Base-by-base conservation (phyloP, 306 rosid genomes). In the Senna tora region DNA sequence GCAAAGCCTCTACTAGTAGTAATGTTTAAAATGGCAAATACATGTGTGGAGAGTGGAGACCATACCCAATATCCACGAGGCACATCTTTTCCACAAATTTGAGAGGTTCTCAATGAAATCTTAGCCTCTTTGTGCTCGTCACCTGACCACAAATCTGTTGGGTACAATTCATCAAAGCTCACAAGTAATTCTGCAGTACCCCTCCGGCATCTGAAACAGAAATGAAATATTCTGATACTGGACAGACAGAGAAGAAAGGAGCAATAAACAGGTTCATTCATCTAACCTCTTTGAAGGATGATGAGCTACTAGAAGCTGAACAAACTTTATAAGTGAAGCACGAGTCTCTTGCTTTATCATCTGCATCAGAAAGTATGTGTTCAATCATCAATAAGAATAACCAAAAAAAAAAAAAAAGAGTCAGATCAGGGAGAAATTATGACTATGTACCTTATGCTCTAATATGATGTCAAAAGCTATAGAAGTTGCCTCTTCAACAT, bases 61-160 rank as follows among this genome's bases (percentile, higher is more conserved):
- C 30, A 25, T 75, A 94, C 99, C 99, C 97, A 94, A 78, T 94
- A 94, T 69, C 99, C 99, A 30, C 93, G 97, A 80, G 99, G 99
- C 76, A 91, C 87, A 46, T 87, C 96, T 81, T 84, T 89, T 78
- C 99, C 96, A 59, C 99, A 94, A 74, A 94, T 86, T 81, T 89
- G 87, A 76, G 90, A 59, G 73, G 78, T 78, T 62, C 9, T 75
- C 70, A 75, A 55, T 36, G 81, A 69, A 62, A 65, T 88, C 58
- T 76, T 77, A 72, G 74, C 78, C 68, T 77, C 84, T 79, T 78
- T 86, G 79, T 70, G 82, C 67, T 79, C 82, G 52, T 54, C 66
- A 58, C 62, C 52, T 54, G 83, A 67, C 84, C 62, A 75, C 63
- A 20, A 66, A 63, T 87, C 89, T 74, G 80, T 64, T 7, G 93